A percentile compares a stretch with the other conserved stretches of the same genome.
Evolutionary conservation across 495 filamentous ascomycete species (phyloP).

Genomic region (Penicillium alfredii): DNA sequence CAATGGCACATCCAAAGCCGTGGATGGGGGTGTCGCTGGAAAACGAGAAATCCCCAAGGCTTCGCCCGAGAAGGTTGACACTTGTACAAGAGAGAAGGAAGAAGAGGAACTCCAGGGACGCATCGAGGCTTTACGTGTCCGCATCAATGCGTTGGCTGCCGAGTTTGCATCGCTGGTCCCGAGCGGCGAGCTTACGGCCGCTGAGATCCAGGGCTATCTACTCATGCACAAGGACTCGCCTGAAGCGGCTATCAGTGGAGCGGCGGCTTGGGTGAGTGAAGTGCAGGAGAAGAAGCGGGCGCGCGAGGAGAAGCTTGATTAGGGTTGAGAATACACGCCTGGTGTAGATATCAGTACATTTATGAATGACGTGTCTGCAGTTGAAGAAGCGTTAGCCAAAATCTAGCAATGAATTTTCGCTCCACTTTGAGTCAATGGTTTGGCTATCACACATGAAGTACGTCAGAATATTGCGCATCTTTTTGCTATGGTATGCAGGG

Average conservation of each 20-base stretch:
- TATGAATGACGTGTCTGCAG: no score
- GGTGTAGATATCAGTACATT: no score
- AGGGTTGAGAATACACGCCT: constrained; percentile 1
- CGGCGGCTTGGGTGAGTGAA: constrained; percentile 51
- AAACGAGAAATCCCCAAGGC: neutral
- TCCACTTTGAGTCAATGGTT: no score
- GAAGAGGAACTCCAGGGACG: constrained; percentile 1
- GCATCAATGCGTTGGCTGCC: constrained; percentile 38
- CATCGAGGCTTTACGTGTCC: constrained; percentile 11
- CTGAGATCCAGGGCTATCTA: constrained; percentile 73
- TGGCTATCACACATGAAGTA: no score
- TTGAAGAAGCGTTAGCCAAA: no score
- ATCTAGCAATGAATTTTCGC: no score
- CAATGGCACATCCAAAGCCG: constrained; percentile 2
- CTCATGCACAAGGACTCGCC: constrained; percentile 62
- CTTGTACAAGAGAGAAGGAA: neutral
- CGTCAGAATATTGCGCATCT: no score
- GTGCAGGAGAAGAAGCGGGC: constrained; percentile 48
- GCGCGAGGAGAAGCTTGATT: constrained; percentile 6
- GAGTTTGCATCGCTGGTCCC: constrained; percentile 61
- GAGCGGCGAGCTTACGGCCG: constrained; percentile 58
- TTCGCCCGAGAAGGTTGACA: constrained; percentile 2
- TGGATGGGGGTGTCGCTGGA: neutral
- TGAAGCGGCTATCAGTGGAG: constrained; percentile 51
- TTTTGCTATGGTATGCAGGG: no score